Conservation (phyloP, 139 green algal genomes). For the Micractinium sp. region DNA sequence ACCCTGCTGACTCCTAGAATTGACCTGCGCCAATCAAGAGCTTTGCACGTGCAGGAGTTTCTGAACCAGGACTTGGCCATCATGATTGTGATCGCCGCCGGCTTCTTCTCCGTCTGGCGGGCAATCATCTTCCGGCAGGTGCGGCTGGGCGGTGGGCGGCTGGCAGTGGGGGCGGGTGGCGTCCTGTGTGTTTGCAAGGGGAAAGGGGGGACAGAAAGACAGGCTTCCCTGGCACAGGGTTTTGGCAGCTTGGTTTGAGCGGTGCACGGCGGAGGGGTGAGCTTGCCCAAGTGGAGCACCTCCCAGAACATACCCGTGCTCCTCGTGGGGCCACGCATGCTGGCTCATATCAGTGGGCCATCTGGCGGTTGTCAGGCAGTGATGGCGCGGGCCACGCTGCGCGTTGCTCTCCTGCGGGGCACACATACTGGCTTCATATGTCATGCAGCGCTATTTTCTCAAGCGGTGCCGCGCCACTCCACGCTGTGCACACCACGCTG, state of each 20-base stretch:
- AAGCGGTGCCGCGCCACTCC: not conserved
- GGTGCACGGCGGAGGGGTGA: too few relatives aligned
- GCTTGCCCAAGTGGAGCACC: too few relatives aligned
- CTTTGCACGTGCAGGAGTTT: not conserved
- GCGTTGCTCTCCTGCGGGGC: not conserved
- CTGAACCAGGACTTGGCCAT: conserved; percentile 44
- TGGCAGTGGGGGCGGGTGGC: too few relatives aligned
- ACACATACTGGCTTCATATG: not conserved
- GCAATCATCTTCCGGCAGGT: conserved; percentile 1
- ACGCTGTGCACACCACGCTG: not conserved
- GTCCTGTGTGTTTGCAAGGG: not conserved
- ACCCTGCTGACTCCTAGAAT: not conserved
- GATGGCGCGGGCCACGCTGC: too few relatives aligned
- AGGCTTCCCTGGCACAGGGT: not conserved
- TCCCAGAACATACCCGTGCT: too few relatives aligned
- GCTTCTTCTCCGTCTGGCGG: not conserved
- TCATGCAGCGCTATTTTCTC: not conserved
- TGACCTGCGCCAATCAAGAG: not conserved
- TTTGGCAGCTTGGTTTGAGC: too few relatives aligned
- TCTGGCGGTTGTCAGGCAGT: too few relatives aligned
- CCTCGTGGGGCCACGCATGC: too few relatives aligned
- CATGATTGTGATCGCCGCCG: conserved; percentile 34
- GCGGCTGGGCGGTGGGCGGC: not conserved
- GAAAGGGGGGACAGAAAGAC: too few relatives aligned
- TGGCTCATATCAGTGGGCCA: too few relatives aligned